These are phyloP conservation scores for Heteromeles arbutifolia DNA, from an alignment of 306 rosid species.

Conservation along the genomic window DNA sequence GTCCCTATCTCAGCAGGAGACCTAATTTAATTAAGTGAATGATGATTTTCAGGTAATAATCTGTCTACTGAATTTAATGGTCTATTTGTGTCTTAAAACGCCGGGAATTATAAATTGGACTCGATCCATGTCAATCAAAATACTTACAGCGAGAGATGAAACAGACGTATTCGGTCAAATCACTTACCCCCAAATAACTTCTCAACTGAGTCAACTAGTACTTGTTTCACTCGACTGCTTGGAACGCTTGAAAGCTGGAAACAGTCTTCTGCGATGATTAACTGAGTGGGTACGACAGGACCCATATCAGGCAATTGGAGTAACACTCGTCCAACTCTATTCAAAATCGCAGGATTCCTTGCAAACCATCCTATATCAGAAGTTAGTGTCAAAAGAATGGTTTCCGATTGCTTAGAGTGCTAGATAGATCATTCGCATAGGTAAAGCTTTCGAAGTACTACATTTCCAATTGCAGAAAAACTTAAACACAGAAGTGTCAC, in stretches of 20 bases:
- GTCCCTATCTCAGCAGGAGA: neutral
- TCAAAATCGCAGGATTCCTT: conserved; percentile 61
- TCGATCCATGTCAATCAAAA: neutral
- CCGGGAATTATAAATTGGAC: neutral
- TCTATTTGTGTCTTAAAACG: neutral
- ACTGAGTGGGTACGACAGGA: conserved; percentile 39
- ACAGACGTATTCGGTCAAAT: conserved; percentile 1
- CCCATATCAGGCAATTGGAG: conserved; percentile 37
- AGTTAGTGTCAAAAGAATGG: conserved; percentile 23
- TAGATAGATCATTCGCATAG: neutral
- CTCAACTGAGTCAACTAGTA: conserved; percentile 40
- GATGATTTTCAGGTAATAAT: neutral
- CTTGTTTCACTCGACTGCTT: conserved; percentile 24
- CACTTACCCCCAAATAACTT: conserved; percentile 69
- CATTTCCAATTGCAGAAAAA: neutral
- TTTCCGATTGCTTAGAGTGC: neutral
- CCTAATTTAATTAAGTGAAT: neutral
- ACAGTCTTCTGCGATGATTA: conserved; percentile 80
- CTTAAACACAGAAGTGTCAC: neutral
- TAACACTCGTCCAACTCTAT: conserved; percentile 53
- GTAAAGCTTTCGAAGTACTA: neutral
- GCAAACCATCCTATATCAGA: conserved; percentile 86
- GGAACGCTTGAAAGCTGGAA: conserved; percentile 68
- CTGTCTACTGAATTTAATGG: neutral
- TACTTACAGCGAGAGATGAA: neutral